Evolutionary conservation across 1,284 basidiomycete species (phyloP), one percentile per base, ranked within the genome.

Genomic region (Sphaerobolus stellatus): DNA sequence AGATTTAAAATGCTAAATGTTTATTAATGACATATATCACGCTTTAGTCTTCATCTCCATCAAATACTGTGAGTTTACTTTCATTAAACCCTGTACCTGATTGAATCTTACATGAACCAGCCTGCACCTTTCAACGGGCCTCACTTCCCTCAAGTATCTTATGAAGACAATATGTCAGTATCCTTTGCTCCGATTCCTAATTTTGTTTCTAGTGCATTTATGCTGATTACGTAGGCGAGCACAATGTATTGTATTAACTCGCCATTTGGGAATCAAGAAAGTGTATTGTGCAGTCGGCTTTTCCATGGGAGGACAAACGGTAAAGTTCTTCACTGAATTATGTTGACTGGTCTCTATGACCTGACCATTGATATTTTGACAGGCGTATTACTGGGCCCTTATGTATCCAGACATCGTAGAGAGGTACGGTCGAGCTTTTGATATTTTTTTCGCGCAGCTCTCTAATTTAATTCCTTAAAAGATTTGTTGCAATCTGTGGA

Each of bases 301-400:
- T 62, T 83, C 81, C 7, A 84, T 84, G 82, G 81, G 82, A 36
- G 83, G 75, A 2, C 81, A 82, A 62, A 81, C 81, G 72, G 81
- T 75, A 49, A 11, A 50, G 20, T n/a, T n/a, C n/a, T n/a, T n/a
- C n/a, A n/a, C n/a, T n/a, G 20, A 22, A 54, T 33, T 2, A 13
- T 29, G 11, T 47, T 30, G 8, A 18, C 18, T 5, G 25, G 40
- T 13, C 4, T 9, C 29, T 22, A 36, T 18, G 18, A 47, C 30
- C 22, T 46, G 9, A 40, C 47, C 44, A 22, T 28, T 9, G 8
- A 16, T 47, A 11, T 38, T 25, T 44, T 30, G n/a, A 28, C 20
- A 83, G 78, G 79, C 83, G 5, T 84, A 83, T 60, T 71, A 83
- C 60, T 85, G 82, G 83, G 71, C 82, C 2, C 76, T 80, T 9